A percentile compares a stretch with the other conserved stretches of the same genome.
phyloP scores from a whole-genome alignment of 306 rosid genomes.

The Vicia faba region DNA sequence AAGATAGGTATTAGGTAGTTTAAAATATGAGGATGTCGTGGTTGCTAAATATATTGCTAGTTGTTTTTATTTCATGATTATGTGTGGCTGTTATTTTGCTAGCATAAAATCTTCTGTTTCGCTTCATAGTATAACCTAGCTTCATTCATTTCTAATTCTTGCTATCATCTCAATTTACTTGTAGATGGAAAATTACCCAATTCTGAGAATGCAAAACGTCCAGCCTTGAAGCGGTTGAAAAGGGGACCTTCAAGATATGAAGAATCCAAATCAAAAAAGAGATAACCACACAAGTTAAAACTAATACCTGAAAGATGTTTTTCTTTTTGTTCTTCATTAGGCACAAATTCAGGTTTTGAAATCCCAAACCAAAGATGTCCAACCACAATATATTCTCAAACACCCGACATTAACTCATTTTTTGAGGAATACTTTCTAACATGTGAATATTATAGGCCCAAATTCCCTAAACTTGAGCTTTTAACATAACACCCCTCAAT shows the following conservation, averaged over 20 bases:
- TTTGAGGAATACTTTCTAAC: neutral
- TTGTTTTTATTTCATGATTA: neutral
- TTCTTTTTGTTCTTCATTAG: neutral
- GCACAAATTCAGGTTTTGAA: conserved; percentile 8
- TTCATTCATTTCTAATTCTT: conserved; percentile 12
- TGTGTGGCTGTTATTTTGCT: neutral
- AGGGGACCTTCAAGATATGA: conserved; percentile 13
- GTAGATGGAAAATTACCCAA: conserved; percentile 28
- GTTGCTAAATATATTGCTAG: neutral
- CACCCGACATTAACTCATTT: neutral
- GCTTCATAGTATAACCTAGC: neutral
- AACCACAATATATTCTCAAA: neutral
- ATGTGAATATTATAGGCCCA: neutral
- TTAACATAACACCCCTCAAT: no score
- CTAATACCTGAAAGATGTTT: neutral
- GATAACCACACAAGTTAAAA: neutral
- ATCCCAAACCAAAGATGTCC: neutral
- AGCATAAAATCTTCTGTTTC: conserved; percentile 5
- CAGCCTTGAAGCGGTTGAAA: conserved; percentile 39
- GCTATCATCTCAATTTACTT: conserved; percentile 27
- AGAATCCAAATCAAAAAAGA: conserved; percentile 16
- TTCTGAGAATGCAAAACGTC: neutral
- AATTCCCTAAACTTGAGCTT: neutral
- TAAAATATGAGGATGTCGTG: neutral
- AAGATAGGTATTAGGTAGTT: neutral